Base-by-base conservation (phyloP, 371 early-diverging fungal genomes). In the Zychaea mexicana region DNA sequence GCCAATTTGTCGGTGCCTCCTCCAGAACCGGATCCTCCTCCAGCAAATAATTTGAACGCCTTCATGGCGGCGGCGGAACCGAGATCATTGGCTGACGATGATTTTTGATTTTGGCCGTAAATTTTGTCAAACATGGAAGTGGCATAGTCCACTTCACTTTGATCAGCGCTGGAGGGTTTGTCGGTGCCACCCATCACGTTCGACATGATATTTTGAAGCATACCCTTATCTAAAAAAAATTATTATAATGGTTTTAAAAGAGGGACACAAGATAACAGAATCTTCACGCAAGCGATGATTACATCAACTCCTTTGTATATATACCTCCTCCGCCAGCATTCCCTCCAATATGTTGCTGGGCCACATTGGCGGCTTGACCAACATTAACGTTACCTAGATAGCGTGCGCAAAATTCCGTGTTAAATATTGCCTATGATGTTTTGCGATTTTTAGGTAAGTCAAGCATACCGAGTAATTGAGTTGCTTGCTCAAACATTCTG, bases 11-110 rank as follows among this genome's bases (percentile, higher is more conserved):
- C 70, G n/a, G 71, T 66, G 10, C 67, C 56, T 9, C 64, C 66
- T 13, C 64, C 66, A 12, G 73, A 70, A 28, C 70, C 58, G 42
- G 66, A 60, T 19, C 68, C 68, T n/a, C 73, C 69, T 17, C 76
- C 69, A 57, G 73, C 62, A 65, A 79, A 79, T 74, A 75, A 73
- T 64, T 79, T 77, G 67, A 82, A 77, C 38, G 82, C 82, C 60
- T 82, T 77, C 68, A 82, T 60, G 42, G 82, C 82, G 39, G 82
- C 79, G 21, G 82, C 82, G 15, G 74, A 70, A 21, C 82, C 82
- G 39, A 82, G 47, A 57, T 79, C 82, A 46, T 74, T 71, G 15
- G 77, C 71, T 7, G 77, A 72, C 19, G 59, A 62, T 26, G 70
- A 69, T 21, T 58, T 52, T 8, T 47, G n/a, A 57, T 62, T 58